Conservation (phyloP, 805 yeast species). For the Hyphopichia homilentoma region DNA sequence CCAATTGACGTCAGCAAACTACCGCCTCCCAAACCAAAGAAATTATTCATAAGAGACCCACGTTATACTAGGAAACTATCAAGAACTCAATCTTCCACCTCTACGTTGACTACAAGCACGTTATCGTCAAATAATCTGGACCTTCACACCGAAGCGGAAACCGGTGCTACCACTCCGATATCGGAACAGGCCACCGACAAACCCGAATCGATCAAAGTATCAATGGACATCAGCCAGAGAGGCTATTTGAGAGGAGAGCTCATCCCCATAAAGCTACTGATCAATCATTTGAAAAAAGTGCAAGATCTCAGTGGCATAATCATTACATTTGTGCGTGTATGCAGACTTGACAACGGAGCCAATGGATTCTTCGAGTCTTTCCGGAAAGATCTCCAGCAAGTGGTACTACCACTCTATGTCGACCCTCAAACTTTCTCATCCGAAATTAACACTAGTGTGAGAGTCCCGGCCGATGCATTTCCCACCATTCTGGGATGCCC, state of each 20-base stretch:
- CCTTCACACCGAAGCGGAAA: conserved; percentile 1
- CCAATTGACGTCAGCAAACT: conserved; percentile 72
- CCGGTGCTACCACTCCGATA: not conserved
- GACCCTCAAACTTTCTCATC: conserved; percentile 60
- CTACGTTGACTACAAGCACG: conserved; percentile 30
- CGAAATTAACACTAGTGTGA: conserved; percentile 57
- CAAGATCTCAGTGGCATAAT: conserved; percentile 72
- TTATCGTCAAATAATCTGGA: conserved; percentile 32
- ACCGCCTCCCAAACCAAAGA: conserved; percentile 64
- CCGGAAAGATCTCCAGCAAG: conserved; percentile 79
- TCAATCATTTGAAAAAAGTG: conserved; percentile 68
- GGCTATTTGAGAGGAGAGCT: conserved; percentile 80
- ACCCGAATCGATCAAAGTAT: conserved; percentile 32
- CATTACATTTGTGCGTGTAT: conserved; percentile 74
- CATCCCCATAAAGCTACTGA: conserved; percentile 64
- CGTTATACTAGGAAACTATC: conserved; percentile 19
- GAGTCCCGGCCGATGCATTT: conserved; percentile 81
- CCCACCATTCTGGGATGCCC: conserved; percentile 76
- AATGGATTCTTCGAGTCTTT: conserved; percentile 65
- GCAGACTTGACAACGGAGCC: conserved; percentile 58
- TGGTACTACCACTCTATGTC: conserved; percentile 71
- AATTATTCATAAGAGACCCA: conserved; percentile 59
- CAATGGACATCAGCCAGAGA: conserved; percentile 43
- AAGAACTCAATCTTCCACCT: conserved; percentile 32
- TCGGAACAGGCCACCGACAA: conserved; percentile 3